These are phyloP conservation scores for Globisporangium cederbergense DNA, from an alignment of 352 stramenopile species.

Conservation along the genomic window DNA sequence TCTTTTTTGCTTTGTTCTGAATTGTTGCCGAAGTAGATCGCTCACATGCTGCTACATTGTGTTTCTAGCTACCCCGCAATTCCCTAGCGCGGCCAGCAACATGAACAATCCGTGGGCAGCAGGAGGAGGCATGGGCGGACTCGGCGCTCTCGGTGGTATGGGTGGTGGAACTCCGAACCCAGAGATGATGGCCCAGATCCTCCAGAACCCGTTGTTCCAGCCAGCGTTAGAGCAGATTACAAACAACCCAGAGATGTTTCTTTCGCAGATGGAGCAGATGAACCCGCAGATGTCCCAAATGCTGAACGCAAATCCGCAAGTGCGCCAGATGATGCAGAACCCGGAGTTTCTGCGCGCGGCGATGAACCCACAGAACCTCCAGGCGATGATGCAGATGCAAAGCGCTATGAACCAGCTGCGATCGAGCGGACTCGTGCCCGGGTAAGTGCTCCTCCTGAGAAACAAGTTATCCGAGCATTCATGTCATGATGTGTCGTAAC, in stretches of 20 bases:
- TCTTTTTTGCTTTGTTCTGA: not conserved
- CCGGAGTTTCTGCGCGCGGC: conserved; percentile 80
- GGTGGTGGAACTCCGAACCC: conserved; percentile 39
- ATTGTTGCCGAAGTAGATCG: not conserved
- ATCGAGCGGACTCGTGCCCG: conserved; percentile 57
- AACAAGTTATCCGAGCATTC: not conserved
- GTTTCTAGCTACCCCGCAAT: conserved; percentile 1
- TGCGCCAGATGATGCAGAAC: conserved; percentile 89
- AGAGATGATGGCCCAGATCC: conserved; percentile 78
- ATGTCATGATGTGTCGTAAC: not conserved
- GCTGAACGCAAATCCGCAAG: conserved; percentile 85
- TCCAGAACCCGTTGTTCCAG: conserved; percentile 88
- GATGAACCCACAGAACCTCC: conserved; percentile 89
- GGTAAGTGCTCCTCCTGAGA: conserved; percentile 30
- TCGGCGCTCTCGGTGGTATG: conserved; percentile 14
- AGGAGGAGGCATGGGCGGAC: conserved; percentile 2
- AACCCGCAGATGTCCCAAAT: conserved; percentile 88
- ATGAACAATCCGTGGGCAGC: conserved; percentile 13
- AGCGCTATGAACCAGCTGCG: conserved; percentile 84
- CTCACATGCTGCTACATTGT: not conserved
- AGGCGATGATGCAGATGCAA: conserved; percentile 92
- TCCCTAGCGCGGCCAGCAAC: not conserved
- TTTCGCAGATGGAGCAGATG: conserved; percentile 84
- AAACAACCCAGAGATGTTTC: conserved; percentile 75
- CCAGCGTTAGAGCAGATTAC: conserved; percentile 76